Base-by-base conservation (phyloP, 2,329 filamentous ascomycete genomes). In the Blumeria graminis region DNA sequence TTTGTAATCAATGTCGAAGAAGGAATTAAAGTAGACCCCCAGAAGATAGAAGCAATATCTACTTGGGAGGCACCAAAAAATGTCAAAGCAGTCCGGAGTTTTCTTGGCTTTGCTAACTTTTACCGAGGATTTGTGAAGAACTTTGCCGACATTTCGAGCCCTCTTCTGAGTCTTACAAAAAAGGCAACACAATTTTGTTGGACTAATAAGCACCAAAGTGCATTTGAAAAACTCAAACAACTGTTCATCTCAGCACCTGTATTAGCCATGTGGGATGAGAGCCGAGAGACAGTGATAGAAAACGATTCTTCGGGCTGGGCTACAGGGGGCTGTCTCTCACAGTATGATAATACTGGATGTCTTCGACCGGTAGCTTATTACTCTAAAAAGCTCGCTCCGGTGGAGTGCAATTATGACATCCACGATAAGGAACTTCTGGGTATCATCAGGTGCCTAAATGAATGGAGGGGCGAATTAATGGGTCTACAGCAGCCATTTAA, bases 61-160 rank as follows among this genome's bases (percentile, higher is more conserved):
- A 14, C 32, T 38, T 55, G 16, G 51, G 13, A 34, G 28, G 35
- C 51, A n/a, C 32, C 35, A 36, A n/a, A 11, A 13, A 3, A 22
- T n/a, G 51, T 55, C 6, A 55, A 55, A 36, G 51, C 11, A 22
- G 51, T 55, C 6, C 16, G 35, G 3, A 35, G 16, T n/a, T 55
- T 55, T 18, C 22, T 55, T 16, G 51, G 51, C 8, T 55, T 55
- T 18, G 34, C 35, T n/a, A 55, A 55, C 33, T 55, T 55, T 38
- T 55, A 55, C 16, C 13, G 34, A 38, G 22, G 32, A 11, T 55
- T 55, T 34, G 22, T 55, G n/a, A 38, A 36, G 22, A 38, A 38
- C 6, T 55, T 35, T 34, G 14, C 34, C 13, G 18, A 35, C n/a
- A 55, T 55, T 11, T 22, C 34, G 22, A 22, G 32, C 13, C 51